Evolutionary conservation across 805 yeast species (phyloP), one percentile per base, ranked within the genome.

Genomic region (Ogataea minuta): DNA sequence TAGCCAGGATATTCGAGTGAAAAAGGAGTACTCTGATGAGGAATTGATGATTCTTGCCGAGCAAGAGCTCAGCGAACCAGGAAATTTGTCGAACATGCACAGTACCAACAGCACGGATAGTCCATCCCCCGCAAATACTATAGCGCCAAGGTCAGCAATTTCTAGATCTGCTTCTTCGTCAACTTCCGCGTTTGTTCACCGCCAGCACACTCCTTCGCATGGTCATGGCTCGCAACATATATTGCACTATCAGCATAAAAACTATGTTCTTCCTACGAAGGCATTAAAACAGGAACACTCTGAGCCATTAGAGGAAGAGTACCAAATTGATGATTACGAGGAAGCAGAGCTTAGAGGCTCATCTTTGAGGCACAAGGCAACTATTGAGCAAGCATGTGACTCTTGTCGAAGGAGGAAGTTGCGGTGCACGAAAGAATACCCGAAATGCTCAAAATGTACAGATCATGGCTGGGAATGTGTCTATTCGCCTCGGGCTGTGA

Each of bases 391-490:
- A 54, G 80, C 80, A 8, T 87, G 96, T 61, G 95, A 87, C 60
- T 79, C 90, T 3, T 87, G 96, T 57, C 74, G 95, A 25, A 76
- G 79, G 49, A 70, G 93, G 39, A 87, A 87, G 62, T 70, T 86
- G 44, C 81, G 80, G 56, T 87, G 96, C 57, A 79, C 95, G 21
- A 87, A 85, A 53, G 86, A 81, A 44, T 70, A 63, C 19, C 96
- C 95, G 2, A 75, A 73, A 46, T 87, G 95, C 55, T 66, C 80
- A 31, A 85, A 85, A 54, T 87, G 96, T 64, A 59, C 70, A 6
- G 77, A 74, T 39, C 87, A 84, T 55, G 68, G 71, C 15, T 81
- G 95, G 84, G 73, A 74, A 23, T 87, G 96, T 60, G 63, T 76
- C 2, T 87, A 87, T 56, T 81, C 90, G 15, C 95, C 96, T 11